These are phyloP conservation scores for Eucalyptus fibrosa DNA, from an alignment of 345 rosid genomes.

Conservation along the genomic window DNA sequence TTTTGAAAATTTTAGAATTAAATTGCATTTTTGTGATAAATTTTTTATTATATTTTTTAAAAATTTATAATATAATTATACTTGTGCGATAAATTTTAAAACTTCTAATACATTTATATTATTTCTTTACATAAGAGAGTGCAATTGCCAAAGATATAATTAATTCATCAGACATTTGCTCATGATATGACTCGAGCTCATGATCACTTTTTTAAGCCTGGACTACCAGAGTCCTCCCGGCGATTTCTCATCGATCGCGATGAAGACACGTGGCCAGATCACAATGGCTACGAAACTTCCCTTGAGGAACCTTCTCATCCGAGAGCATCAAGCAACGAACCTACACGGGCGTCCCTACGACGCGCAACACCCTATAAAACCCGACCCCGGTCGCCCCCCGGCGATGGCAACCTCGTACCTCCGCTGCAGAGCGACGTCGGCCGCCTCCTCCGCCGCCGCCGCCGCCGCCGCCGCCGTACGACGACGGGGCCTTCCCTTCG, in stretches of 20 bases:
- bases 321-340: background rate
- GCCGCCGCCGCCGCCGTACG: slow-evolving; percentile 17
- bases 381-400: background rate
- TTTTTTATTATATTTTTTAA: no score
- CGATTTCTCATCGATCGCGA: background rate
- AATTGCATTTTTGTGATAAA: accelerated
- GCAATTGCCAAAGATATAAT: background rate
- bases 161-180: background rate
- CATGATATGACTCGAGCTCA: accelerated
- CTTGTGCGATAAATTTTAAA: accelerated
- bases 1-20: accelerated
- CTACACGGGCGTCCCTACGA: background rate
- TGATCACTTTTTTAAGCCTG: background rate
- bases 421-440: slow-evolving; percentile 1
- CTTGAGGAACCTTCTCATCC: background rate
- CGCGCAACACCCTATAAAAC: background rate
- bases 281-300: background rate
- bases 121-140: no score
- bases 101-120: accelerated
- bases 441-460: slow-evolving; percentile 16
- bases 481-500: slow-evolving; percentile 45
- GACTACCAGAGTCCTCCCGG: accelerated
- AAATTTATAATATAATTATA: accelerated
- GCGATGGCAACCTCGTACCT: slow-evolving; percentile 8
- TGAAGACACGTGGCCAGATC: background rate